Conservation (phyloP, 495 filamentous ascomycete species). For the Neurospora sp. region DNA sequence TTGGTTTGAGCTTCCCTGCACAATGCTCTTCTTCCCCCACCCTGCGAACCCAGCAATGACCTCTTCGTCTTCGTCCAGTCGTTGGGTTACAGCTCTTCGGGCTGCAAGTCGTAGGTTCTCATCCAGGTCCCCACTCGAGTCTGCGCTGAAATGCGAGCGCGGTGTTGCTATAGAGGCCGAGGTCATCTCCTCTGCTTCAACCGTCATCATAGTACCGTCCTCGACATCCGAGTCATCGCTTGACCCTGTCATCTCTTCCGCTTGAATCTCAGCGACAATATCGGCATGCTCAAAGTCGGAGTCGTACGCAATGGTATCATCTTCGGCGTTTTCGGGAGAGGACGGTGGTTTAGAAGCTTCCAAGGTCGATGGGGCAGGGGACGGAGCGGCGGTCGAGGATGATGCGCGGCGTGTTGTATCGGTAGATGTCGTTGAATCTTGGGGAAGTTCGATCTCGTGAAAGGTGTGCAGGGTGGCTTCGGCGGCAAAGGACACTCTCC, state of each 20-base stretch:
- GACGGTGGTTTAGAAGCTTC: slow-evolving; percentile 50
- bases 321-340: slow-evolving; percentile 54
- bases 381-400: slow-evolving; percentile 46
- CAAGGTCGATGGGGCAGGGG: slow-evolving; percentile 30
- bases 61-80: slow-evolving; percentile 68
- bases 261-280: slow-evolving; percentile 42
- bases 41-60: slow-evolving; percentile 55
- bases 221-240: slow-evolving; percentile 51
- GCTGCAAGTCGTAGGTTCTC: slow-evolving; percentile 68
- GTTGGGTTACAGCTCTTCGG: slow-evolving; percentile 57
- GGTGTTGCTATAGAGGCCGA: slow-evolving; percentile 50
- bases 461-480: slow-evolving; percentile 97
- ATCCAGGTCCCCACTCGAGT: slow-evolving; percentile 60
- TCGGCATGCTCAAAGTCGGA: slow-evolving; percentile 54
- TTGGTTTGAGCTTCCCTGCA: slow-evolving; percentile 4
- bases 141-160: slow-evolving; percentile 47
- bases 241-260: slow-evolving; percentile 43
- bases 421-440: slow-evolving; percentile 79
- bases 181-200: slow-evolving; percentile 60
- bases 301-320: slow-evolving; percentile 62
- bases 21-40: slow-evolving; percentile 30
- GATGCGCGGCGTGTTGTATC: slow-evolving; percentile 57
- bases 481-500: slow-evolving; percentile 92
- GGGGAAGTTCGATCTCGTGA: slow-evolving; percentile 83
- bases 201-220: slow-evolving; percentile 65